Evolutionary conservation across 1,284 basidiomycete species (phyloP).

Genomic region (Naganishia sp.): DNA sequence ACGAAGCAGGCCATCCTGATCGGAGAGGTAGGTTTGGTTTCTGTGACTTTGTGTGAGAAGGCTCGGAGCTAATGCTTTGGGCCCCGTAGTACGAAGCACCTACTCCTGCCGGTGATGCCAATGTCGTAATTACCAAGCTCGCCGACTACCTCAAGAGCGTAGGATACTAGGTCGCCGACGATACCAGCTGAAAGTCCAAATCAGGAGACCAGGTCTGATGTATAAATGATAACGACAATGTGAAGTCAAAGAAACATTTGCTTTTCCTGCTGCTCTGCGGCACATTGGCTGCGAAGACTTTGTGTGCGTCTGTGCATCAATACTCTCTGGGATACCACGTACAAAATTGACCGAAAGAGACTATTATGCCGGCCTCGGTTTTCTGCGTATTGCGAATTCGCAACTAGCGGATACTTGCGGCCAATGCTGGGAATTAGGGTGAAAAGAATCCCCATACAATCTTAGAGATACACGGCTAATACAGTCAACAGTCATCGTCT

Average conservation of each 20-base stretch:
- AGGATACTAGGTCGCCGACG: constrained; percentile 46
- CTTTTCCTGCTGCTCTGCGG: not conserved
- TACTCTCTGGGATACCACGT: no score
- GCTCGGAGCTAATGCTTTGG: not conserved
- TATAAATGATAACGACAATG: constrained; percentile 2
- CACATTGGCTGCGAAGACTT: no score
- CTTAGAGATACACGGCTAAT: not conserved
- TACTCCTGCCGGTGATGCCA: constrained; percentile 66
- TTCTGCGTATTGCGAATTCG: no score
- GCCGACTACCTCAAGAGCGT: constrained; percentile 77
- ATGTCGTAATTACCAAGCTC: constrained; percentile 69
- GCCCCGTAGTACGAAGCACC: constrained; percentile 64
- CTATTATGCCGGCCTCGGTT: no score
- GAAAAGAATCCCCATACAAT: not conserved
- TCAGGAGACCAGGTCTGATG: constrained; percentile 7
- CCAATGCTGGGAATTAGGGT: not conserved
- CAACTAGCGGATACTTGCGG: no score
- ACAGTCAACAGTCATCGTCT: constrained; percentile 5
- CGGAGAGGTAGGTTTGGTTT: constrained; percentile 57
- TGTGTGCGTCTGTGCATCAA: no score
- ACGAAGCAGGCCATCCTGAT: constrained; percentile 87
- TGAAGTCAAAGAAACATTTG: not conserved
- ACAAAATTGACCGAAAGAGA: no score
- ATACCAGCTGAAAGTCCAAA: not conserved
- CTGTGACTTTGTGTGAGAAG: not conserved